Evolutionary conservation across 805 yeast species (phyloP).

Genomic region (Candida methanosorbosa): DNA sequence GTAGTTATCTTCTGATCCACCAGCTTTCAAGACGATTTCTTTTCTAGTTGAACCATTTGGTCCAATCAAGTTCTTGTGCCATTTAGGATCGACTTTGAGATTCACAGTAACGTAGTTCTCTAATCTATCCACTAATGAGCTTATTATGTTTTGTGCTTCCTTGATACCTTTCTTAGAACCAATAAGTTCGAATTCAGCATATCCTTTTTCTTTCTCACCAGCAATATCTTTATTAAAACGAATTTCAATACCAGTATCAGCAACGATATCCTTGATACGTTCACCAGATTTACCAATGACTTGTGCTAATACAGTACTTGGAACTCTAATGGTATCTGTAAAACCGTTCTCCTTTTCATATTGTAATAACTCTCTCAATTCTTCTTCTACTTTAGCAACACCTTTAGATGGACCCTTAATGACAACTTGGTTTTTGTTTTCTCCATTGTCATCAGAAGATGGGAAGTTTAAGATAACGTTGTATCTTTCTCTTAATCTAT

Average conservation of each 20-base stretch:
- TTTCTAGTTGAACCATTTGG: conserved; percentile 66
- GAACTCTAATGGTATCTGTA: conserved; percentile 54
- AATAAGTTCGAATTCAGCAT: conserved; percentile 56
- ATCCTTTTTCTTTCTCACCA: conserved; percentile 39
- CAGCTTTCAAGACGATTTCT: conserved; percentile 70
- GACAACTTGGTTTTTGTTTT: conserved; percentile 51
- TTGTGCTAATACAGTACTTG: conserved; percentile 67
- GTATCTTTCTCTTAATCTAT: conserved; percentile 82
- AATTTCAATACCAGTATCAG: conserved; percentile 55
- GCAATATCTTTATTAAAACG: conserved; percentile 32
- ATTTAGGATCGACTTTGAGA: conserved; percentile 62
- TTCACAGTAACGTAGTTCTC: conserved; percentile 51
- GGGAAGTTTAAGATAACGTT: conserved; percentile 77
- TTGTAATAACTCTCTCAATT: conserved; percentile 70
- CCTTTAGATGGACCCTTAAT: conserved; percentile 89
- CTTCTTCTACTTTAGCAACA: conserved; percentile 75
- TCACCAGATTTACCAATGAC: conserved; percentile 90
- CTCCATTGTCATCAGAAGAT: conserved; percentile 32
- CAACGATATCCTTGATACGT: conserved; percentile 70
- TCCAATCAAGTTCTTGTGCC: conserved; percentile 72
- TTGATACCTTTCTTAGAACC: conserved; percentile 75
- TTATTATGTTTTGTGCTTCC: conserved; percentile 58
- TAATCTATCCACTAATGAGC: conserved; percentile 53
- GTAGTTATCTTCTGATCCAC: conserved; percentile 45
- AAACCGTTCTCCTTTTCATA: conserved; percentile 85